Evolutionary conservation across 495 filamentous ascomycete species (phyloP).

Genomic region (Xylaria nigripes): DNA sequence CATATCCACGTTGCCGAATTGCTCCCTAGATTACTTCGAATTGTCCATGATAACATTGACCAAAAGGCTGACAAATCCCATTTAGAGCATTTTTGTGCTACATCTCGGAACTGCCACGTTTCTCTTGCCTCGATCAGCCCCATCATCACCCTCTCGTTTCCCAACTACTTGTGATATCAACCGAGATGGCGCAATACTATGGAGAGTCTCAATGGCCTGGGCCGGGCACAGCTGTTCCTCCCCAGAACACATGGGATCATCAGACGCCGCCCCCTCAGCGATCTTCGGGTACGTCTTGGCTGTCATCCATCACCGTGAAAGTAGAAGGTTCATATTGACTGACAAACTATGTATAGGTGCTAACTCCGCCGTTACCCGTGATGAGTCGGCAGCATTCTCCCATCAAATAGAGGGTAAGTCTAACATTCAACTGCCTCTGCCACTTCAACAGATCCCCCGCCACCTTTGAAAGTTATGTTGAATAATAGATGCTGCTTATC

Average conservation of each 20-base stretch:
- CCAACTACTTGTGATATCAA: neutral
- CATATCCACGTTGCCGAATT: neutral
- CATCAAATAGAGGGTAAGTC: conserved; percentile 88
- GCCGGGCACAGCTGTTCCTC: conserved; percentile 46
- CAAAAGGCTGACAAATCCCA: neutral
- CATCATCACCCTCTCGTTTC: neutral
- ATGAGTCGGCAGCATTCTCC: conserved; percentile 72
- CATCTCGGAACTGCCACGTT: neutral
- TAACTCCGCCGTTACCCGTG: conserved; percentile 65
- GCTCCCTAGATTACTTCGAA: neutral
- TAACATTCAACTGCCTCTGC: neutral
- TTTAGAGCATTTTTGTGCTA: neutral
- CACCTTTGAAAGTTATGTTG: neutral
- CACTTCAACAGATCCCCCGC: neutral
- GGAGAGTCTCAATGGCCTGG: conserved; percentile 75
- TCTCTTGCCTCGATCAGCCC: neutral
- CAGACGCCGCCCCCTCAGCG: conserved; percentile 79
- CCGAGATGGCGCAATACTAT: conserved; percentile 54
- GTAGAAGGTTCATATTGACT: neutral
- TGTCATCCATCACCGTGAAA: neutral
- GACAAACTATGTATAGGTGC: conserved; percentile 54
- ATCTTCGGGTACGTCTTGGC: conserved; percentile 36
- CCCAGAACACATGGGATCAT: conserved; percentile 61
- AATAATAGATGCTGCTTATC: neutral
- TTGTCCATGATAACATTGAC: neutral